Evolutionary conservation across 306 rosid species (phyloP).

Genomic region (Casuarina equisetifolia): DNA sequence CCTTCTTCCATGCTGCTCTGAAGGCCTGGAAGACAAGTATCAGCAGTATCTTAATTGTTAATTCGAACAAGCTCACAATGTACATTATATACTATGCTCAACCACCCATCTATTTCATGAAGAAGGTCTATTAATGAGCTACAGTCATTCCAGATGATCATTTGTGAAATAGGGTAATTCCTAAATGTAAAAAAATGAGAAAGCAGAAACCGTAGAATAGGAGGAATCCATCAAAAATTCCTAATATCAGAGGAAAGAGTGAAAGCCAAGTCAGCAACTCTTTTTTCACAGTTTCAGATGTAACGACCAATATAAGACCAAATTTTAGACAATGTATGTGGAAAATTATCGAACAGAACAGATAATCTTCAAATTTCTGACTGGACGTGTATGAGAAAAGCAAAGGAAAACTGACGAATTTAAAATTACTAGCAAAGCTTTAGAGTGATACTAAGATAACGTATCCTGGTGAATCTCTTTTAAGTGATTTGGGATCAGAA

Average conservation of each 20-base stretch:
- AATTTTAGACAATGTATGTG: neutral
- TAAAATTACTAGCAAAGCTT: neutral
- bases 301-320: neutral
- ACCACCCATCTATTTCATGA: neutral
- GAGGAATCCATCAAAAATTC: neutral
- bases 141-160: neutral
- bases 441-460: neutral
- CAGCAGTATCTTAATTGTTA: neutral
- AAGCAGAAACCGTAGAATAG: neutral
- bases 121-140: neutral
- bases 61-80: neutral
- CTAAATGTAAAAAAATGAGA: neutral
- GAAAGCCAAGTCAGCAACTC: neutral
- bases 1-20: slow-evolving; percentile 42
- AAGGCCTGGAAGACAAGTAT: slow-evolving; percentile 39
- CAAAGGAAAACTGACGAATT: neutral
- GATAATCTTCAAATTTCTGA: neutral
- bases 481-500: neutral
- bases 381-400: neutral
- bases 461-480: neutral
- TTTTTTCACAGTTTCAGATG: neutral
- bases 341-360: neutral
- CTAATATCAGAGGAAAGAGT: neutral
- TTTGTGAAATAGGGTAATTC: neutral
- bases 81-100: neutral